phyloP scores from a whole-genome alignment of 164 flowering plant genomes.

The Magnolia changhungtana region DNA sequence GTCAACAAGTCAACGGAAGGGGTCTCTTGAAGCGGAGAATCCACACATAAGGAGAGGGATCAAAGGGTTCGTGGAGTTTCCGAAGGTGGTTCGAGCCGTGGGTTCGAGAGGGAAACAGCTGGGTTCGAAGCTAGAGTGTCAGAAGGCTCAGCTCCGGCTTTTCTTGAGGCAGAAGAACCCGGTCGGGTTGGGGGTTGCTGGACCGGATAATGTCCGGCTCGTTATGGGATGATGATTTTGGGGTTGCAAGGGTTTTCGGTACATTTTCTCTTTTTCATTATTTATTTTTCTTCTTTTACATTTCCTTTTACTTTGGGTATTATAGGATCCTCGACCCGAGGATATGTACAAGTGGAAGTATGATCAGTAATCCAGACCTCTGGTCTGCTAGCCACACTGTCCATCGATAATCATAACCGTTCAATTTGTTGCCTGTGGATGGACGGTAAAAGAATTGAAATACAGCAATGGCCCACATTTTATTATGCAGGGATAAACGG shows the following conservation, averaged over 20 bases:
- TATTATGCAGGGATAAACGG: too few species aligned
- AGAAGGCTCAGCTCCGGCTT: slow-evolving; percentile 65
- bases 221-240: slow-evolving; percentile 25
- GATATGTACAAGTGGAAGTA: not conserved
- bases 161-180: slow-evolving; percentile 57
- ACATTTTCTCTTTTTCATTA: not conserved
- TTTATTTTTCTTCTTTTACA: too few species aligned
- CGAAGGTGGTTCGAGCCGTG: slow-evolving; percentile 57
- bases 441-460: too few species aligned
- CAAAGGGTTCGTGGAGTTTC: slow-evolving; percentile 62
- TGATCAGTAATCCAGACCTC: too few species aligned
- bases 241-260: not conserved
- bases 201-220: slow-evolving; percentile 29
- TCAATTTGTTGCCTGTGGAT: too few species aligned
- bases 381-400: too few species aligned
- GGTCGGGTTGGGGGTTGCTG: slow-evolving; percentile 13
- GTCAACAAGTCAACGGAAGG: slow-evolving; percentile 2
- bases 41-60: slow-evolving; percentile 23
- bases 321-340: not conserved
- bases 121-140: slow-evolving; percentile 69
- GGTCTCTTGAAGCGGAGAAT: slow-evolving; percentile 17
- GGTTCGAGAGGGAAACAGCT: slow-evolving; percentile 50
- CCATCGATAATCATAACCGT: too few species aligned
- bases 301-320: not conserved
- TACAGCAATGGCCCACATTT: too few species aligned